These are phyloP conservation scores for Platanus orientalis DNA, from an alignment of 164 flowering plant species.

Conservation along the genomic window DNA sequence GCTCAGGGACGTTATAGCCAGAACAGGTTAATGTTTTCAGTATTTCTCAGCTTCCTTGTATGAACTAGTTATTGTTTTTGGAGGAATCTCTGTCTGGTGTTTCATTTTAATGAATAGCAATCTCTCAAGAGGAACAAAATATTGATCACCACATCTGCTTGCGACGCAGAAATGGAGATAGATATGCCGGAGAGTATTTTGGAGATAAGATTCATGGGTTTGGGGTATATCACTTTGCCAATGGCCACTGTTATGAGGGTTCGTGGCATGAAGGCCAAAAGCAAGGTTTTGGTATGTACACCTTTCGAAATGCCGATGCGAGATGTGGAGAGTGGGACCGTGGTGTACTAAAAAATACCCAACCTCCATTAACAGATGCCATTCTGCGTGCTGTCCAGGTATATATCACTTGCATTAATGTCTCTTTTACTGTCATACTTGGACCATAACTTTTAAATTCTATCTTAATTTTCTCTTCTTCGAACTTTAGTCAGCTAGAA, in stretches of 20 bases:
- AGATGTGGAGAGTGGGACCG: constrained; percentile 86
- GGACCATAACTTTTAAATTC: neutral
- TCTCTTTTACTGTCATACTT: neutral
- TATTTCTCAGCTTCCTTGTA: neutral
- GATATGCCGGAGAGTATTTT: constrained; percentile 92
- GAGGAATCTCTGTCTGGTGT: neutral
- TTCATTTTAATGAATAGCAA: neutral
- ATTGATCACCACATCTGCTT: constrained; percentile 6
- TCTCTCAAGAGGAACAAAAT: neutral
- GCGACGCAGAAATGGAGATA: constrained; percentile 77
- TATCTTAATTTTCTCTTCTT: neutral
- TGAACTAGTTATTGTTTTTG: neutral
- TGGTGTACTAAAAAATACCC: constrained; percentile 55
- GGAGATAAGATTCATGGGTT: constrained; percentile 96
- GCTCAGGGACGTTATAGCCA: constrained; percentile 29
- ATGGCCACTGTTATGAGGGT: constrained; percentile 92
- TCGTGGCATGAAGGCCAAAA: constrained; percentile 98
- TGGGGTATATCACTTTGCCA: constrained; percentile 92
- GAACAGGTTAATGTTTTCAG: too few relatives aligned
- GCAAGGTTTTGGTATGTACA: constrained; percentile 90
- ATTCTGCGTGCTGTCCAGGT: constrained; percentile 85
- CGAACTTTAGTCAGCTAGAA: constrained; percentile 68
- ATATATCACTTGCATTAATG: neutral
- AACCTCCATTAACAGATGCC: constrained; percentile 44
- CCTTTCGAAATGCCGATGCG: constrained; percentile 71